Base-by-base conservation (phyloP, 1,284 basidiomycete genomes). In the Vanrija pseudolonga region DNA sequence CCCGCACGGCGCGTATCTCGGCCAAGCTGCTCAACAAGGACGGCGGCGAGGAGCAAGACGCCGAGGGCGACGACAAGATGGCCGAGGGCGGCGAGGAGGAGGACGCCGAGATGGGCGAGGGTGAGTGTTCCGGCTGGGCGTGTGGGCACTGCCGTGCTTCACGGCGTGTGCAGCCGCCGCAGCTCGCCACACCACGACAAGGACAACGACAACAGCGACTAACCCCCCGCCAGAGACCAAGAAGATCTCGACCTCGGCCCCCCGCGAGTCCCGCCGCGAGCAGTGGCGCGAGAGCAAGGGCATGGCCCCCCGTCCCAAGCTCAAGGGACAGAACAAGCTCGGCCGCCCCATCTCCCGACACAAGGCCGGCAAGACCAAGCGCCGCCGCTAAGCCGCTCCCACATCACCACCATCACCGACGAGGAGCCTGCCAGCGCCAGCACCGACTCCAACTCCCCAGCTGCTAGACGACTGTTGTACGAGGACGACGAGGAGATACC, bases 1-100 rank as follows among this genome's bases (percentile, higher is more conserved):
- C 89, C 23, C 85, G 94, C 38, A 80, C 94, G 18, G 78, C 88
- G 59, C 83, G 91, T 47, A 80, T 97, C 44, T 84, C 85, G 59
- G 71, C 82, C 55, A 89, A 88, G 76, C 83, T 98, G 47, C 51
- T 69, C 37, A 84, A 82, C 52, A 82, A 81, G 20, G 83, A 83
- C 40, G 83, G 82, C 23, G 85, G 85, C 32, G 84, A 84, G 38
- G 26, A n/a, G n/a, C 84, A 82, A 41, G 84, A 84, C 56, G 87
- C 87, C 45, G 86, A 87, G 59, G 86, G 87, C 45, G 74, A 89
- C 64, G 90, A 88, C 57, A 89, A 93, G 79, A 91, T 95, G 82
- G 89, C 90, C 76, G 84, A 89, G 65, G 90, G 88, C 52, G 59
- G 53, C 39, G 64, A 62, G 50, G 65, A 56, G 38, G 47, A 32